Conservation (phyloP, 768 basidiomycete species). For the Xerocomellus dryophilus region DNA sequence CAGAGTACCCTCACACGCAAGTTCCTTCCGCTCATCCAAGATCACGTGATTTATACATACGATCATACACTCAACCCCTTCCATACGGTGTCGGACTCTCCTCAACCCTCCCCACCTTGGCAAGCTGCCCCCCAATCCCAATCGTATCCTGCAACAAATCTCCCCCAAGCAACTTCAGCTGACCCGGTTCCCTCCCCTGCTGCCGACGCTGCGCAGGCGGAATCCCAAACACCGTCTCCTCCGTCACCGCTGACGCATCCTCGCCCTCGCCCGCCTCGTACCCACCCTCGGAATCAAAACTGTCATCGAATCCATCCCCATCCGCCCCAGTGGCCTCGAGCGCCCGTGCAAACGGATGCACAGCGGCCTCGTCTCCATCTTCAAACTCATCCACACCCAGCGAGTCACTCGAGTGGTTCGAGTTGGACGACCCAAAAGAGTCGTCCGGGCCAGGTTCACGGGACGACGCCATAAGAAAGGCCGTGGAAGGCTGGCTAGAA, state of each 20-base stretch:
- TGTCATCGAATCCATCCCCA: slow-evolving; percentile 50
- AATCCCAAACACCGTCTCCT: slow-evolving; percentile 74
- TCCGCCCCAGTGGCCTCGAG: slow-evolving; percentile 32
- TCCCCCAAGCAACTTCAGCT: slow-evolving; percentile 59
- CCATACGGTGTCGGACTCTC: slow-evolving; percentile 64
- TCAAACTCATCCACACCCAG: slow-evolving; percentile 41
- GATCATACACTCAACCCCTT: slow-evolving; percentile 7
- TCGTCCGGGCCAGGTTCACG: slow-evolving; percentile 32
- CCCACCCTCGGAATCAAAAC: slow-evolving; percentile 45
- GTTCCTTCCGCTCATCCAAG: slow-evolving; percentile 25
- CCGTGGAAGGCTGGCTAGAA: slow-evolving; percentile 64
- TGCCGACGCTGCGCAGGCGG: slow-evolving; percentile 48
- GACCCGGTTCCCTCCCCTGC: slow-evolving; percentile 23
- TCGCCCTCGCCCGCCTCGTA: slow-evolving; percentile 20
- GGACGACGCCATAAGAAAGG: slow-evolving; percentile 62
- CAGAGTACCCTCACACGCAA: background rate
- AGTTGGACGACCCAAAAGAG: slow-evolving; percentile 47
- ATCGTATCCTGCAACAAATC: slow-evolving; percentile 63
- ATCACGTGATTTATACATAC: slow-evolving; percentile 17
- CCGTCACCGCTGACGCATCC: slow-evolving; percentile 33
- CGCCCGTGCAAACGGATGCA: slow-evolving; percentile 59
- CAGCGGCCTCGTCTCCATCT: slow-evolving; percentile 40
- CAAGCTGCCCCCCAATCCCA: slow-evolving; percentile 54
- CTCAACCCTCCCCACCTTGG: slow-evolving; percentile 46
- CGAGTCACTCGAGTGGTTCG: slow-evolving; percentile 59